Conservation (phyloP, 371 early-diverging fungal genomes). For the Apophysomyces sp. region DNA sequence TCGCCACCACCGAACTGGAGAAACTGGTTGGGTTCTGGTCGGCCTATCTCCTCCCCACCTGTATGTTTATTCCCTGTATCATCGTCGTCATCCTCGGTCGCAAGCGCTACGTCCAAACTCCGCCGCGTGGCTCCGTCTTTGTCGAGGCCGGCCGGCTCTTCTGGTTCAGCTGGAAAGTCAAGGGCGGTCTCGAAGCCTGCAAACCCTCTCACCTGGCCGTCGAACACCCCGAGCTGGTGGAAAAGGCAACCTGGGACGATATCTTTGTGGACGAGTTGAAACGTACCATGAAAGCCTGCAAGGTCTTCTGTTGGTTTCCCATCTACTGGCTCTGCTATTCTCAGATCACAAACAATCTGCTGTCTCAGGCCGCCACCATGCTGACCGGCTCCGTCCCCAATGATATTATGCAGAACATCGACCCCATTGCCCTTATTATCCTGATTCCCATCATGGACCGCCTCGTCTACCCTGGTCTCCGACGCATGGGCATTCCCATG, state of each 20-base stretch:
- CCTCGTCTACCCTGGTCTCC: slow-evolving; percentile 64
- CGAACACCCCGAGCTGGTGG: slow-evolving; percentile 30
- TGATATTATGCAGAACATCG: slow-evolving; percentile 62
- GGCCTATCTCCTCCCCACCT: slow-evolving; percentile 70
- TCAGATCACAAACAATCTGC: slow-evolving; percentile 77
- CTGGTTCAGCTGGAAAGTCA: slow-evolving; percentile 23
- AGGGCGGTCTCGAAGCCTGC: slow-evolving; percentile 31
- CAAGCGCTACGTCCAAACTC: slow-evolving; percentile 54
- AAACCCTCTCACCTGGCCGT: slow-evolving; percentile 39
- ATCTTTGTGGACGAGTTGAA: slow-evolving; percentile 72
- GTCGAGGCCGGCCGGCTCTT: slow-evolving; percentile 37
- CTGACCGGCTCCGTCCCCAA: slow-evolving; percentile 58
- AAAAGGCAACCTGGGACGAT: slow-evolving; percentile 63
- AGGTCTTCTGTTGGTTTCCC: slow-evolving; percentile 74
- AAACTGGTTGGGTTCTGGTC: slow-evolving; percentile 60
- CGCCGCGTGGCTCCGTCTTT: slow-evolving; percentile 62
- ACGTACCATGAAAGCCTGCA: slow-evolving; percentile 64
- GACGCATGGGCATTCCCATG: slow-evolving; percentile 57
- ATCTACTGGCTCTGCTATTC: slow-evolving; percentile 80
- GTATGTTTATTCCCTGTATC: slow-evolving; percentile 67
- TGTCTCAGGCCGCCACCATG: slow-evolving; percentile 76
- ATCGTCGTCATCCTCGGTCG: slow-evolving; percentile 58
- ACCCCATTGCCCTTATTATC: slow-evolving; percentile 65
- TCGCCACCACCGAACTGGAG: slow-evolving; percentile 55
- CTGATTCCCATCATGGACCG: slow-evolving; percentile 71